Conservation (phyloP, 2,329 filamentous ascomycete genomes). For the Juglanconis sp. region DNA sequence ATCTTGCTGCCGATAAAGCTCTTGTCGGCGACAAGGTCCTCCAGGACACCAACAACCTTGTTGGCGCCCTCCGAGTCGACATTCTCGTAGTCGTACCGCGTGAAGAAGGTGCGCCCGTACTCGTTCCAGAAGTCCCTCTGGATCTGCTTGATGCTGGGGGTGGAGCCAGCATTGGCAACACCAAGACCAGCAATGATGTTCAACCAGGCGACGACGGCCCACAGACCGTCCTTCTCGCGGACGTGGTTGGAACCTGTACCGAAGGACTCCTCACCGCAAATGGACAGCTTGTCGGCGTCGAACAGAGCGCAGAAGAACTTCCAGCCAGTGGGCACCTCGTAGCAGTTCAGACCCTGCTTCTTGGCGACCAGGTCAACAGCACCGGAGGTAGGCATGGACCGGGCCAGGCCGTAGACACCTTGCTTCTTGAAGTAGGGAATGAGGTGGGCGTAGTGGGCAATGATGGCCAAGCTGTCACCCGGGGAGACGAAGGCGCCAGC, state of each 20-base stretch:
- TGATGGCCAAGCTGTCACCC: slow-evolving; percentile 95
- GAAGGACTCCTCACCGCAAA: slow-evolving; percentile 97
- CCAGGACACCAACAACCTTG: slow-evolving; percentile 81
- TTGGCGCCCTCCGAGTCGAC: slow-evolving; percentile 87
- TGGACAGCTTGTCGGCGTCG: slow-evolving; percentile 92
- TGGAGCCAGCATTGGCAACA: slow-evolving; percentile 72
- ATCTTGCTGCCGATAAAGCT: slow-evolving; percentile 80
- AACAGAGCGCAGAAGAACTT: slow-evolving; percentile 98
- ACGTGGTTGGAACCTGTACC: slow-evolving; percentile 98
- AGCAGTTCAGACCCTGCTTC: slow-evolving; percentile 85
- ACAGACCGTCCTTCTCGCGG: slow-evolving; percentile 97
- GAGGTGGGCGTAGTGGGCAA: slow-evolving; percentile 91
- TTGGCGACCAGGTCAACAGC: slow-evolving; percentile 95
- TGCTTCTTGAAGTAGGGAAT: slow-evolving; percentile 99
- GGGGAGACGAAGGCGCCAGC: slow-evolving; percentile 95
- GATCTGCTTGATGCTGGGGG: slow-evolving; percentile 91
- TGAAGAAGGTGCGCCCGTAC: slow-evolving; percentile 98
- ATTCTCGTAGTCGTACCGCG: slow-evolving; percentile 96
- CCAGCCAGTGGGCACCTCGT: slow-evolving; percentile 98
- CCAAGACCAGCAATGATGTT: slow-evolving; percentile 97
- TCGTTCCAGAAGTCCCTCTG: slow-evolving; percentile 96
- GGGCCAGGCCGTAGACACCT: slow-evolving; percentile 89
- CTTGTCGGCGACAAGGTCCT: slow-evolving; percentile 70
- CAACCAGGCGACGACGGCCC: slow-evolving; percentile 95
- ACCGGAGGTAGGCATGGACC: slow-evolving; percentile 95